These are phyloP conservation scores for Pseudocercospora cruenta DNA, from an alignment of 2,329 filamentous ascomycete species.

Conservation along the genomic window DNA sequence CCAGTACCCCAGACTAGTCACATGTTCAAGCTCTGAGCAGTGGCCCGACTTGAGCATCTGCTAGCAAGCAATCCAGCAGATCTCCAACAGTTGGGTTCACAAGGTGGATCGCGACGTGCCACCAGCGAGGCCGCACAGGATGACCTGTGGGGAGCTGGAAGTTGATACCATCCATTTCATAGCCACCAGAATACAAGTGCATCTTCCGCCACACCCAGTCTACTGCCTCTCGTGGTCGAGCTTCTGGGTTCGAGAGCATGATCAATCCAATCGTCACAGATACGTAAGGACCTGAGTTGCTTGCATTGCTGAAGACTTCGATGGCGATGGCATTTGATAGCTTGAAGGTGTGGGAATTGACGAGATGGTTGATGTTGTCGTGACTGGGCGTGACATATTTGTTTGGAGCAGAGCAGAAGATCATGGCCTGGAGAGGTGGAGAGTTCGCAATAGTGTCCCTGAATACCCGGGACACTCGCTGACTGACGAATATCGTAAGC, in stretches of 20 bases:
- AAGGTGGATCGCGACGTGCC: not conserved
- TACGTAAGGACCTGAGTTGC: not conserved
- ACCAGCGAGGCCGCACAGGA: not conserved
- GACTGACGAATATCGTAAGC: not conserved
- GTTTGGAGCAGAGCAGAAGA: not conserved
- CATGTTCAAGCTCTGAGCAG: not conserved
- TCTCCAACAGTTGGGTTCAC: not conserved
- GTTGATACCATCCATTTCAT: not conserved
- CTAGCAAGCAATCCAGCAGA: not conserved
- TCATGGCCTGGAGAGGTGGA: not conserved
- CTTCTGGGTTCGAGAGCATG: not conserved
- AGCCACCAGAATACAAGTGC: not conserved
- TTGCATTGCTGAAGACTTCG: not conserved
- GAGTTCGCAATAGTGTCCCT: not conserved
- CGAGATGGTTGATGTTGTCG: not conserved
- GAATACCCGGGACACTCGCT: not conserved
- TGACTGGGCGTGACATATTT: not conserved
- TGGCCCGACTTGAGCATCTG: not conserved
- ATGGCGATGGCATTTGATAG: not conserved
- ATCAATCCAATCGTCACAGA: not conserved
- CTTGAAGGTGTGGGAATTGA: not conserved
- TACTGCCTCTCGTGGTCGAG: not conserved
- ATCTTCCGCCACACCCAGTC: not conserved
- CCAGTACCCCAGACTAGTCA: not conserved
- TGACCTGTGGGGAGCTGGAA: not conserved